A percentile compares a stretch with the other conserved stretches of the same genome.
Conservation (phyloP, 352 stramenopile species). For the Phytophthora ohioensis region DNA sequence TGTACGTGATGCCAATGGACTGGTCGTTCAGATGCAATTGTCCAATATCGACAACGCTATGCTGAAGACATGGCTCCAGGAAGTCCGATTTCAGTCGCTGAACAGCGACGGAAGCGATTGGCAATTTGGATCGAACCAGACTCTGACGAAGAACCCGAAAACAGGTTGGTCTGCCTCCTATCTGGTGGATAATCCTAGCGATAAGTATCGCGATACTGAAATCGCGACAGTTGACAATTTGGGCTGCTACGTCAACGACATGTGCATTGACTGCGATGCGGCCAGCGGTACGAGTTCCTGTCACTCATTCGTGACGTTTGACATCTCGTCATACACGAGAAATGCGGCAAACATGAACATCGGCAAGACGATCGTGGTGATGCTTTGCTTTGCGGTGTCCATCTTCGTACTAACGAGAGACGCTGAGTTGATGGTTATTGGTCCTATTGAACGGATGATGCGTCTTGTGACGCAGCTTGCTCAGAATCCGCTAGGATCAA, state of each 20-base stretch:
- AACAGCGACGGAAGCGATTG: constrained; percentile 62
- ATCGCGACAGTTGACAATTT: constrained; percentile 69
- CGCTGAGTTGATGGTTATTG: constrained; percentile 95
- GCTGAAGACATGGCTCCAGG: constrained; percentile 63
- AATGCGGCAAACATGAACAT: constrained; percentile 75
- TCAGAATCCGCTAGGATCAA: constrained; percentile 73
- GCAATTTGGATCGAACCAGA: constrained; percentile 46
- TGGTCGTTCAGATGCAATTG: constrained; percentile 74
- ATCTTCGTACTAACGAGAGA: constrained; percentile 95
- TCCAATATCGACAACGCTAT: constrained; percentile 51
- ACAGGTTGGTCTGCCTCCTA: constrained; percentile 74
- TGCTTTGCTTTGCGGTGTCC: constrained; percentile 91
- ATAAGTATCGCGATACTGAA: constrained; percentile 64
- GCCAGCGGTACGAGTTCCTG: constrained; percentile 52
- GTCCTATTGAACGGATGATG: constrained; percentile 97
- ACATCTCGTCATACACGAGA: constrained; percentile 62
- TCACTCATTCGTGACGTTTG: constrained; percentile 78
- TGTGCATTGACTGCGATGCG: constrained; percentile 62
- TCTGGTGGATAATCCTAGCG: constrained; percentile 45
- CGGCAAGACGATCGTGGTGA: constrained; percentile 89
- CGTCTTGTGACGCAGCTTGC: constrained; percentile 76
- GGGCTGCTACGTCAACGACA: constrained; percentile 73
- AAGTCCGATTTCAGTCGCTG: constrained; percentile 65
- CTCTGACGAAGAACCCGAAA: constrained; percentile 65
- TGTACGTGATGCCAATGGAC: constrained; percentile 73